Conservation (phyloP, 805 yeast species). For the Komagataella mondaviorum region DNA sequence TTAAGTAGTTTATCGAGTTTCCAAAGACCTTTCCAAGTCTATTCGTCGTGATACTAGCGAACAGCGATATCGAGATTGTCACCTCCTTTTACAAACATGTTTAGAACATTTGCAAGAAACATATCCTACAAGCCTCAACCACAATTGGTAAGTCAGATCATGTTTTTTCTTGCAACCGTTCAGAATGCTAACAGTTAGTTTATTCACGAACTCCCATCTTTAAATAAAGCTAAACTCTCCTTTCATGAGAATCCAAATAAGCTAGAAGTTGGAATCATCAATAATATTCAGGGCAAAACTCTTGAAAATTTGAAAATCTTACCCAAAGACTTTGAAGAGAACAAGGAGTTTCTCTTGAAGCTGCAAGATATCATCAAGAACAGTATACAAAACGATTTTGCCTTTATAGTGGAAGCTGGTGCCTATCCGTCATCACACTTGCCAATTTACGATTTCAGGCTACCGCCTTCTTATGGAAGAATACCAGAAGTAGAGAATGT, state of each 20-base stretch:
- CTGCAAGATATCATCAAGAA: constrained; percentile 12
- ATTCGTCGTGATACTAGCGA: neutral
- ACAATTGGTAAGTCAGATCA: constrained; percentile 6
- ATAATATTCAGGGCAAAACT: neutral
- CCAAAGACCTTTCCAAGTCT: neutral
- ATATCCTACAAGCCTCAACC: constrained; percentile 5
- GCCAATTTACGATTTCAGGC: constrained; percentile 64
- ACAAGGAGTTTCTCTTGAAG: constrained; percentile 10
- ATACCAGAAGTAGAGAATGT: constrained; percentile 61
- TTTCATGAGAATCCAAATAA: constrained; percentile 14
- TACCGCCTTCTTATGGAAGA: constrained; percentile 49
- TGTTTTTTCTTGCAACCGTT: neutral
- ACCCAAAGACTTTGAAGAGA: constrained; percentile 13
- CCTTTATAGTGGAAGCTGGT: constrained; percentile 43
- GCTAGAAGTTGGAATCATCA: constrained; percentile 11
- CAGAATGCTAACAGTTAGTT: neutral
- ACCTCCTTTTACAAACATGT: neutral
- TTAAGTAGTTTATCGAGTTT: neutral
- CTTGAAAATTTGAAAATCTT: constrained; percentile 5
- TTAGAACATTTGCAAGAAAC: neutral
- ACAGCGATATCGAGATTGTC: neutral
- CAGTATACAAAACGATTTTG: constrained; percentile 28
- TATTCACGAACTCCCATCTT: constrained; percentile 1
- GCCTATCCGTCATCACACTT: constrained; percentile 37
- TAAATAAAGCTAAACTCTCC: constrained; percentile 8